These are phyloP conservation scores for Alternaria solani DNA, from an alignment of 2,329 filamentous ascomycete genomes.

Conservation along the genomic window DNA sequence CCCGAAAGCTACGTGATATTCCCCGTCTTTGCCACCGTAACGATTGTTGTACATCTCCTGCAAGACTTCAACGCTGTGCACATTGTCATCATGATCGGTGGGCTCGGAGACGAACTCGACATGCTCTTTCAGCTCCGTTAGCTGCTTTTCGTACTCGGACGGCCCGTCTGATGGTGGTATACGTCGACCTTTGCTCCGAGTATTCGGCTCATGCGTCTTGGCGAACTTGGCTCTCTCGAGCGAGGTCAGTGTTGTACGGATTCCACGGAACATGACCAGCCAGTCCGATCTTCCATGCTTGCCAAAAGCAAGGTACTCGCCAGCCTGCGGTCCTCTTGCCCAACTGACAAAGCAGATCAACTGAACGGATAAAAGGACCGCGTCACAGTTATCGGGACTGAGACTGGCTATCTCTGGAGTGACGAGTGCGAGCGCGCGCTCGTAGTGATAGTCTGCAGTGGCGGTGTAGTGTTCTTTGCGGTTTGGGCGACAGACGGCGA, in stretches of 20 bases:
- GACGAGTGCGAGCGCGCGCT: conserved; percentile 27
- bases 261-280: conserved; percentile 43
- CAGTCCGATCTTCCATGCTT: conserved; percentile 35
- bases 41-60: conserved; percentile 32
- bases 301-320: conserved; percentile 43
- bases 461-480: conserved; percentile 27
- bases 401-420: conserved; percentile 33
- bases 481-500: conserved; percentile 31
- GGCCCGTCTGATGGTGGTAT: conserved; percentile 20
- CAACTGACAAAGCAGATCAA: conserved; percentile 37
- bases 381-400: conserved; percentile 31
- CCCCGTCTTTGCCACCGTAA: conserved; percentile 31
- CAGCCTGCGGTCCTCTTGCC: conserved; percentile 36
- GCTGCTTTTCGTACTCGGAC: conserved; percentile 27
- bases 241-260: conserved; percentile 32
- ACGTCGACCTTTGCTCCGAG: conserved; percentile 16
- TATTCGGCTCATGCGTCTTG: conserved; percentile 18
- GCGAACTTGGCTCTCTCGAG: conserved; percentile 13
- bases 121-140: conserved; percentile 28
- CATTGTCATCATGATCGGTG: conserved; percentile 9
- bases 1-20: conserved; percentile 37
- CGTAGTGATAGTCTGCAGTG: conserved; percentile 33
- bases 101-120: conserved; percentile 13
- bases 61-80: conserved; percentile 24
- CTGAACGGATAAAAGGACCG: conserved; percentile 34